A percentile compares a stretch with the other conserved stretches of the same genome.
Conservation (phyloP, 768 basidiomycete species). For the Candolleomyces eurysporus region DNA sequence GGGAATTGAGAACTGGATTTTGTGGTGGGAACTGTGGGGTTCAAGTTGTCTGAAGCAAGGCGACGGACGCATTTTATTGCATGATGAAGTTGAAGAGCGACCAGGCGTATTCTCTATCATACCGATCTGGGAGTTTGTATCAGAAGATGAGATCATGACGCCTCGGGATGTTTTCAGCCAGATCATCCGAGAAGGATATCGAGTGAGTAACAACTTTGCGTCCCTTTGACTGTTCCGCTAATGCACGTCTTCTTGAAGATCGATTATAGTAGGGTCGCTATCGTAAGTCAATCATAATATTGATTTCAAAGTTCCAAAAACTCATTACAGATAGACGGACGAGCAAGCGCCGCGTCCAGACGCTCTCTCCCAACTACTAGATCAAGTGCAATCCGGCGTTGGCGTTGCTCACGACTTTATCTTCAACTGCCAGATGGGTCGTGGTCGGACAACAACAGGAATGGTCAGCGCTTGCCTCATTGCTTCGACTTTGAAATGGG, state of each 20-base stretch:
- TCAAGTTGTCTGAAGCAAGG: conserved; percentile 43
- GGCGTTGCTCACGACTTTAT: conserved; percentile 71
- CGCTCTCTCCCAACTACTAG: conserved; percentile 76
- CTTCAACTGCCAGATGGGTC: conserved; percentile 98
- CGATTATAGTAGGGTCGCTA: conserved; percentile 85
- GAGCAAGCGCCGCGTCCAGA: conserved; percentile 94
- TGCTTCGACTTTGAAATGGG: conserved; percentile 69
- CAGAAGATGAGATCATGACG: conserved; percentile 81
- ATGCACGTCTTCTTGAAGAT: conserved; percentile 43
- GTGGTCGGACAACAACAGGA: conserved; percentile 90
- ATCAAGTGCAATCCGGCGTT: conserved; percentile 61
- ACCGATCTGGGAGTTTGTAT: conserved; percentile 91
- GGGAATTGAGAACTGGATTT: background rate
- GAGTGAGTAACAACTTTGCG: conserved; percentile 39
- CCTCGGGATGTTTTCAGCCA: conserved; percentile 78
- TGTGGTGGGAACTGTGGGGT: conserved; percentile 28
- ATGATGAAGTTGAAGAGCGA: conserved; percentile 93
- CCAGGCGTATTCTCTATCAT: conserved; percentile 89
- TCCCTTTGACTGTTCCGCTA: background rate
- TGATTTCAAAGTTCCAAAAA: background rate
- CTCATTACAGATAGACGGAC: conserved; percentile 64
- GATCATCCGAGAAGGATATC: conserved; percentile 76
- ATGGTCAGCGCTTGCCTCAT: conserved; percentile 91
- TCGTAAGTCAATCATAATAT: conserved; percentile 50
- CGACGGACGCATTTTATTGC: conserved; percentile 80